Evolutionary conservation across 306 rosid species (phyloP), one percentile per base, ranked within the genome.

Genomic region (Comarum palustre): DNA sequence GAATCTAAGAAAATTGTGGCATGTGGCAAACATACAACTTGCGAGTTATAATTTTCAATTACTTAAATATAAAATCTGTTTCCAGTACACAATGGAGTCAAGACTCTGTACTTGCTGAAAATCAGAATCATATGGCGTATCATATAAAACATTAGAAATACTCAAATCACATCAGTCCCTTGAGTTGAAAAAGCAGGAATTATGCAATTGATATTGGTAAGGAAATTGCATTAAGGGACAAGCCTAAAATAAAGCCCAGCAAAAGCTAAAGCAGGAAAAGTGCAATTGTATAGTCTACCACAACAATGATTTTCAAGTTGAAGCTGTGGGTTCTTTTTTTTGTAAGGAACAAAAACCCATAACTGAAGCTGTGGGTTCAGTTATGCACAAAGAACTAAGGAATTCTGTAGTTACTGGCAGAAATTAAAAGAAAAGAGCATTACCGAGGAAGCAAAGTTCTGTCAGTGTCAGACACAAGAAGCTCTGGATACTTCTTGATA

Each of bases 401-500:
- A 38, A n/a, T 69, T 51, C 15, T 14, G 39, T 20, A 54, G 24
- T 20, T 14, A 24, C 3, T 50, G 34, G 8, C 65, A 73, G 29
- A 17, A 36, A 36, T 32, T 17, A 46, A 47, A 57, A 68, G 57
- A 16, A 48, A 20, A 42, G 66, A 71, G 73, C 58, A 72, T 80
- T 88, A 90, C 98, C 96, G 87, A 42, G 90, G 94, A 51, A 77
- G 84, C 69, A 93, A 42, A 68, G 90, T 87, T 84, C 46, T 77
- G 71, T 89, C 86, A n/a, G 83, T 73, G 80, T 93, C 87, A 43
- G 88, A 76, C 36, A 93, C 87, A 45, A 93, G 93, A 72, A 93
- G 77, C 86, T 93, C 92, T 1, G 98, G 98, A 77, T 84, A 91
- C 75, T 87, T 91, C 84, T 75, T 89, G 50, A 93, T 91, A 68